Conservation (phyloP, 441 rosid genomes). For the Eutrema salsugineum region DNA sequence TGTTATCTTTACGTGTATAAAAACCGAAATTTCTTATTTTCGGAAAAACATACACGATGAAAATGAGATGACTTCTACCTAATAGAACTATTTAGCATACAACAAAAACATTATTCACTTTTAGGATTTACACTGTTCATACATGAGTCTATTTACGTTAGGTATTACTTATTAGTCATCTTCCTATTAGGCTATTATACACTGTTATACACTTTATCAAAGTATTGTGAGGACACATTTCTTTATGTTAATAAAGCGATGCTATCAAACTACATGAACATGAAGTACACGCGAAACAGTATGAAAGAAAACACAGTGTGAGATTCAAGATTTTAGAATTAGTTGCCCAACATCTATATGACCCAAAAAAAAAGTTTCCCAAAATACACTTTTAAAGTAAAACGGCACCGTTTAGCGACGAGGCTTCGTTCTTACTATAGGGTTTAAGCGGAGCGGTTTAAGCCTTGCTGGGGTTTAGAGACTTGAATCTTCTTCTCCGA, state of each 20-base stretch:
- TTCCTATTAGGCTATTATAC: not conserved
- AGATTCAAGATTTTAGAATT: not conserved
- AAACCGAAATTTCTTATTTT: not conserved
- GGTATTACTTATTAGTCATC: not conserved
- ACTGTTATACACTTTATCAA: not conserved
- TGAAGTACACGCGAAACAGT: not conserved
- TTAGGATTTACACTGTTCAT: not conserved
- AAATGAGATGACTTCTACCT: not conserved
- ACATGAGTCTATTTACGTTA: not conserved
- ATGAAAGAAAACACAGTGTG: no score
- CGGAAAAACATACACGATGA: not conserved
- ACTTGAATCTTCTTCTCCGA: slow-evolving; percentile 1
- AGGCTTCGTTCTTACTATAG: not conserved
- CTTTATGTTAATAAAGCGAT: not conserved
- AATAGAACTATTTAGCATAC: not conserved
- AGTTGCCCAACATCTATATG: not conserved
- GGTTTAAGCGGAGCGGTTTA: no score
- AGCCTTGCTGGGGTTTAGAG: not conserved
- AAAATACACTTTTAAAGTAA: not conserved
- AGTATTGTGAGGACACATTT: not conserved
- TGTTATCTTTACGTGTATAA: no score
- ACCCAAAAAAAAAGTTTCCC: no score
- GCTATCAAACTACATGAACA: no score
- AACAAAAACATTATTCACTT: not conserved
- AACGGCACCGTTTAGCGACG: not conserved